These are phyloP conservation scores for Aspergillus conjunctus DNA, from an alignment of 495 filamentous ascomycete genomes.

Conservation along the genomic window DNA sequence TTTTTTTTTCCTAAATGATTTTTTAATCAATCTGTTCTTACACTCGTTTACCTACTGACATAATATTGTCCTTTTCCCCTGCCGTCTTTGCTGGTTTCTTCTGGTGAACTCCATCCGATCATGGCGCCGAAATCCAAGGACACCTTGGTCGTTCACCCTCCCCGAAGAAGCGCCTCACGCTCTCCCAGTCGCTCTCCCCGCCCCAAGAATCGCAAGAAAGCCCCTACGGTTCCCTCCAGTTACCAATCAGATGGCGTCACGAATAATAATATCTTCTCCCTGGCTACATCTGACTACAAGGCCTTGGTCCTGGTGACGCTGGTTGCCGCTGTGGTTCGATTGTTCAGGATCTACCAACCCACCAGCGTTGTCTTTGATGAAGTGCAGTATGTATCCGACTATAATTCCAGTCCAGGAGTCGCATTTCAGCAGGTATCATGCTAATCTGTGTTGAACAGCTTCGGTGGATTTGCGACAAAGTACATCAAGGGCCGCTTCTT, in stretches of 20 bases:
- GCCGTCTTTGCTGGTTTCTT: constrained; percentile 14
- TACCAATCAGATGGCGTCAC: constrained; percentile 57
- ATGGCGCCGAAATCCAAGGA: constrained; percentile 46
- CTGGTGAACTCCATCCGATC: constrained; percentile 10
- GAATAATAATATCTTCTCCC: constrained; percentile 54
- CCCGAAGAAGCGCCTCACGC: constrained; percentile 37
- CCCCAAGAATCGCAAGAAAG: constrained; percentile 44
- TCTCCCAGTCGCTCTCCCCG: constrained; percentile 47
- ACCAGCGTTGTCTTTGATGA: constrained; percentile 98
- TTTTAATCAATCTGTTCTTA: constrained; percentile 11
- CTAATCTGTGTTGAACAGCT: constrained; percentile 54
- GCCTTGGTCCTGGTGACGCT: constrained; percentile 71
- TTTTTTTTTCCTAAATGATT: constrained; percentile 13
- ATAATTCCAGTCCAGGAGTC: background rate
- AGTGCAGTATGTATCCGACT: constrained; percentile 75
- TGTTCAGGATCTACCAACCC: constrained; percentile 96
- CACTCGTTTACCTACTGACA: constrained; percentile 17
- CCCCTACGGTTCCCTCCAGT: constrained; percentile 29
- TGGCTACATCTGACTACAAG: constrained; percentile 81
- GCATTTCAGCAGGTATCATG: constrained; percentile 2
- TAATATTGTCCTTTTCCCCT: constrained; percentile 21
- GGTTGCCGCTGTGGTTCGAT: constrained; percentile 74
- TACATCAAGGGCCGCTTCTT: constrained; percentile 99
- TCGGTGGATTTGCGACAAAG: constrained; percentile 95
- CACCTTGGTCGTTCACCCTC: constrained; percentile 42